phyloP scores from a whole-genome alignment of 352 stramenopile genomes.

The Globisporangium cylindrosporum region DNA sequence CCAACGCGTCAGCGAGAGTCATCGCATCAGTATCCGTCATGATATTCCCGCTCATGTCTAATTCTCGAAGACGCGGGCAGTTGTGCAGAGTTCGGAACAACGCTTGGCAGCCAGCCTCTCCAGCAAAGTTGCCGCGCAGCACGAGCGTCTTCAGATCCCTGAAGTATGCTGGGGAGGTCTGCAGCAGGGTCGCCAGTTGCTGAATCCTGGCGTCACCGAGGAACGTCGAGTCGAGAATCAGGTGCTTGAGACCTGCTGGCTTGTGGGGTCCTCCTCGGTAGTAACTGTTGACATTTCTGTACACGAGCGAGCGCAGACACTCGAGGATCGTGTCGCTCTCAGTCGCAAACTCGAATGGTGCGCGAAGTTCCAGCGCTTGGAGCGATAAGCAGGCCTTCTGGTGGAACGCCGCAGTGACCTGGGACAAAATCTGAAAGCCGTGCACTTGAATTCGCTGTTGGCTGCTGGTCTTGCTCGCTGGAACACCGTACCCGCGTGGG shows the following conservation, averaged over 20 bases:
- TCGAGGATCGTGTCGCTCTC: slow-evolving; percentile 48
- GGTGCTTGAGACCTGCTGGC: slow-evolving; percentile 18
- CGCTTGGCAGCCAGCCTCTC: slow-evolving; percentile 37
- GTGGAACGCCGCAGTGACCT: slow-evolving; percentile 35
- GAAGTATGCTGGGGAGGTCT: slow-evolving; percentile 25
- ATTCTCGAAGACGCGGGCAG: slow-evolving; percentile 23
- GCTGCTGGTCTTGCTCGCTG: slow-evolving; percentile 6
- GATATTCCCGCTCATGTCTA: slow-evolving; percentile 59
- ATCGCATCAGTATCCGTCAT: slow-evolving; percentile 51
- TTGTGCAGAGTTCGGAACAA: slow-evolving; percentile 30
- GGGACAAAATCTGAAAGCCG: slow-evolving; percentile 37
- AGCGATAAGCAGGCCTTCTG: slow-evolving; percentile 36
- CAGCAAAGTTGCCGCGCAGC: slow-evolving; percentile 67
- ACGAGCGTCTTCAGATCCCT: slow-evolving; percentile 30
- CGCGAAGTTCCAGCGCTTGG: slow-evolving; percentile 34
- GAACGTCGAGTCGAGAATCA: slow-evolving; percentile 61
- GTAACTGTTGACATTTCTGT: background rate
- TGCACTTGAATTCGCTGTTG: background rate
- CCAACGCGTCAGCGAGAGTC: slow-evolving; percentile 36
- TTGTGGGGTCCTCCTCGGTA: background rate
- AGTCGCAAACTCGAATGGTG: slow-evolving; percentile 61
- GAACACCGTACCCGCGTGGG: slow-evolving; percentile 3
- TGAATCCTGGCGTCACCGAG: slow-evolving; percentile 46
- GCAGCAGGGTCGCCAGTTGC: slow-evolving; percentile 34
- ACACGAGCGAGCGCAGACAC: slow-evolving; percentile 33